These are phyloP conservation scores for Dactylorhiza incarnata DNA, from an alignment of 106 monocot genomes.

Conservation along the genomic window DNA sequence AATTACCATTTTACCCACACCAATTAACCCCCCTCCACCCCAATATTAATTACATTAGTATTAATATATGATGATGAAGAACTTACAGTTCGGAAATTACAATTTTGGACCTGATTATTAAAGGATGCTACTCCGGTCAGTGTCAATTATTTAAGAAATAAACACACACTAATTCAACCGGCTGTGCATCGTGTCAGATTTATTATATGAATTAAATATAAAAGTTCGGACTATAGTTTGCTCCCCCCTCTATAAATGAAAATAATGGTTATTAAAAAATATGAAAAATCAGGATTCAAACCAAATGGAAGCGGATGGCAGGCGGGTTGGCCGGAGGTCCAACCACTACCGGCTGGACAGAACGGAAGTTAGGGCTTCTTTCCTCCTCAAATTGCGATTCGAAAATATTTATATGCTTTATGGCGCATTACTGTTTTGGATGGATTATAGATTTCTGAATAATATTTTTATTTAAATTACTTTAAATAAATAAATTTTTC, in stretches of 20 bases:
- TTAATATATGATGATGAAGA: too few relatives aligned
- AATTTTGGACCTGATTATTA: background rate
- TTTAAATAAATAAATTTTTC: too few relatives aligned
- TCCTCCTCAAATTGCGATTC: background rate
- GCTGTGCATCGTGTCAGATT: background rate
- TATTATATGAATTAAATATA: background rate
- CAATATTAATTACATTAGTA: background rate
- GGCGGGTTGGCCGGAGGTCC: slow-evolving; percentile 1
- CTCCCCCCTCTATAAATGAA: background rate
- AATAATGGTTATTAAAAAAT: background rate
- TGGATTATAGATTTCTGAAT: too few relatives aligned
- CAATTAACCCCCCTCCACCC: background rate
- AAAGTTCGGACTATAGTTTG: background rate
- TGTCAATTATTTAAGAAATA: background rate
- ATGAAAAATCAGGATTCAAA: background rate
- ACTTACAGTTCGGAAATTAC: background rate
- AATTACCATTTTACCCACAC: background rate
- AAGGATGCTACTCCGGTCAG: background rate
- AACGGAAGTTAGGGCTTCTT: background rate
- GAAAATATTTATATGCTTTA: too few relatives aligned
- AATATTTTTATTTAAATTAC: too few relatives aligned
- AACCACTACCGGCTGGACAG: slow-evolving; percentile 49
- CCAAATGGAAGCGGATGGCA: background rate
- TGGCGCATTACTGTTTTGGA: too few relatives aligned
- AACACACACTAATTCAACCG: background rate